A percentile compares a stretch with the other conserved stretches of the same genome.
Conservation (phyloP, 2,329 filamentous ascomycete genomes). For the Leptographium procerum region DNA sequence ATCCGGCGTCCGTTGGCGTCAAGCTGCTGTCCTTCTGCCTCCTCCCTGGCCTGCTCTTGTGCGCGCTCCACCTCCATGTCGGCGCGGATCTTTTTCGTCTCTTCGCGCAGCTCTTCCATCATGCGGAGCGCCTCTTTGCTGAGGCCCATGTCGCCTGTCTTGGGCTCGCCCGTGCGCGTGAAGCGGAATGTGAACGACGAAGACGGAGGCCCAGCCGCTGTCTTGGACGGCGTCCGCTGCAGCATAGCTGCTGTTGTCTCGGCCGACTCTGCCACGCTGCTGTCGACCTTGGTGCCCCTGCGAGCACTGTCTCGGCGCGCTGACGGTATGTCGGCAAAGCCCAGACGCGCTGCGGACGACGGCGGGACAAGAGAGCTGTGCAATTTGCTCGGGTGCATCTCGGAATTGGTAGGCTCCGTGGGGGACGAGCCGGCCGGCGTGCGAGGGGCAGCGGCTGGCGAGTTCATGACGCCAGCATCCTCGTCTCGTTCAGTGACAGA, state of each 20-base stretch:
- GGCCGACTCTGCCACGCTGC: neutral
- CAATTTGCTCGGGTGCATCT: constrained; percentile 85
- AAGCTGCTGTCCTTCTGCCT: constrained; percentile 32
- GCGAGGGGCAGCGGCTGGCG: constrained; percentile 20
- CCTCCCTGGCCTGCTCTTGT: constrained; percentile 36
- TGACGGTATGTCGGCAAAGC: constrained; percentile 62
- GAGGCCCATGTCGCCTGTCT: constrained; percentile 31
- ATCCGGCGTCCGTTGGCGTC: constrained; percentile 42
- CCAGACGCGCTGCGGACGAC: constrained; percentile 70
- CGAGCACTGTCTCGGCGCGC: constrained; percentile 3
- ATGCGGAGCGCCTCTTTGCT: constrained; percentile 50
- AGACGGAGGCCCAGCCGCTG: constrained; percentile 31
- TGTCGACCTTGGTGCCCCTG: constrained; percentile 20
- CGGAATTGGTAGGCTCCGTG: constrained; percentile 59
- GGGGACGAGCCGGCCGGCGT: constrained; percentile 56
- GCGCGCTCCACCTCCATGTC: constrained; percentile 53
- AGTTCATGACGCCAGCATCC: constrained; percentile 19
- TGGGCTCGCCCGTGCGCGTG: constrained; percentile 27
- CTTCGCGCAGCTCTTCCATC: constrained; percentile 58
- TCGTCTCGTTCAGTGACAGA: neutral
- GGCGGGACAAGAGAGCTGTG: constrained; percentile 65
- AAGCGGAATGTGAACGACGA: constrained; percentile 57
- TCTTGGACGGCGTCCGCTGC: constrained; percentile 55
- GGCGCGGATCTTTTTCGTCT: constrained; percentile 60
- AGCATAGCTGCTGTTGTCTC: constrained; percentile 25